Evolutionary conservation across 108 stramenopile species (phyloP), one percentile per base, ranked within the genome.

Genomic region (Epipyxis sp.): DNA sequence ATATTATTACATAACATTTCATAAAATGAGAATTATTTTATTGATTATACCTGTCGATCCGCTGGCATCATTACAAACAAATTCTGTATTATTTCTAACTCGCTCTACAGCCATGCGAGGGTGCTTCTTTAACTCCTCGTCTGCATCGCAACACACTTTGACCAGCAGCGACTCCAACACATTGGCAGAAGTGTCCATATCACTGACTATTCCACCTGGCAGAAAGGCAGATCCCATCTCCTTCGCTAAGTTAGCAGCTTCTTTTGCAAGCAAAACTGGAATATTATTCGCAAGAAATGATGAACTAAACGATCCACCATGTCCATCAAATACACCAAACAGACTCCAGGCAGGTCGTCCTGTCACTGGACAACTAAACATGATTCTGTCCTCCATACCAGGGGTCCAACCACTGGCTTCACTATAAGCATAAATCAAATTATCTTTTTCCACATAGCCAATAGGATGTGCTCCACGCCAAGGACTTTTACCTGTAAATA

Each of bases 291-390:
- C 6, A 6, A 67, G 41, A 20, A 67, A 67, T 13, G 6, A 13
- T 43, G 65, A 67, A 67, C 13, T 13, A 67, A 13, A 67, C 20
- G 37, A 43, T 6, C 65, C 65, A 67, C 65, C 65, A 20, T 67
- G 65, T 6, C 65, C 65, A 67, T 67, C 65, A 67, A 67, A 67
- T 13, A 67, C 65, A 67, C 65, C 6, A 43, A 67, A 67, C 42
- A 67, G 65, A 13, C 41, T 20, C 65, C 65, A 67, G 10, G 71
- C 40, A 35, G 44, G 46, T 13, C 32, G 44, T 13, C 27, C 71
- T 10, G 71, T 6, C 3, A 74, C 27, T 6, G 71, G 71, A 32
- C 32, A 74, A 30, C 10, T 27, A 34, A 27, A 27, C 25, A 39
- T 6, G 44, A 6, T 3, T 13, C 50, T 13, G 25, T 74, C 71